phyloP scores from a whole-genome alignment of 2,329 filamentous ascomycete genomes.

The Xylariaceae sp. region DNA sequence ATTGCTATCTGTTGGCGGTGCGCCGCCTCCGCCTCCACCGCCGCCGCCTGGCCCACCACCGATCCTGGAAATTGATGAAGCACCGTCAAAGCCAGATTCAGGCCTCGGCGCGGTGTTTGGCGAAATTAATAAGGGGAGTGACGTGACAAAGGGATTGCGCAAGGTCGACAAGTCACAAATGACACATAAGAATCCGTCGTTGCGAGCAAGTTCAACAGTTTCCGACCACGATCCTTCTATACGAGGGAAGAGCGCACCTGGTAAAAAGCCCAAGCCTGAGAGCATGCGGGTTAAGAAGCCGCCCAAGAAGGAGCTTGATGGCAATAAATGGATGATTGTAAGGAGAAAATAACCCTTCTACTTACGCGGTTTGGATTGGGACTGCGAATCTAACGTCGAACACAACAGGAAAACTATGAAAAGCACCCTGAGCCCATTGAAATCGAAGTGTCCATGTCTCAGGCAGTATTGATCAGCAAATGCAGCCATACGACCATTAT shows the following conservation, averaged over 20 bases:
- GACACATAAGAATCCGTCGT: slow-evolving; percentile 95
- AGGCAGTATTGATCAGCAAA: slow-evolving; percentile 86
- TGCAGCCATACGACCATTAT: slow-evolving; percentile 90
- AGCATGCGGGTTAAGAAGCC: slow-evolving; percentile 82
- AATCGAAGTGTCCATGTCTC: slow-evolving; percentile 74
- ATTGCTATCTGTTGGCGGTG: slow-evolving; percentile 50
- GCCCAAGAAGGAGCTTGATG: slow-evolving; percentile 71
- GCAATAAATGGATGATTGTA: slow-evolving; percentile 90
- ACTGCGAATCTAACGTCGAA: slow-evolving; percentile 14
- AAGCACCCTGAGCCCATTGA: slow-evolving; percentile 68
- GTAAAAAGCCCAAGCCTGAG: slow-evolving; percentile 81
- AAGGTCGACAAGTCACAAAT: slow-evolving; percentile 95
- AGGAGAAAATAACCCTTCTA: neutral
- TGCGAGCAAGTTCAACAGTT: slow-evolving; percentile 70
- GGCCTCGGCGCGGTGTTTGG: slow-evolving; percentile 88
- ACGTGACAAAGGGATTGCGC: slow-evolving; percentile 81
- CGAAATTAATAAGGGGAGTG: slow-evolving; percentile 81
- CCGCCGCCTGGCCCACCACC: slow-evolving; percentile 63
- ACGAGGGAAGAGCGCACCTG: slow-evolving; percentile 78
- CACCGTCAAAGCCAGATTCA: slow-evolving; percentile 42
- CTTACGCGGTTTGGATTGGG: neutral
- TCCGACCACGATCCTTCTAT: slow-evolving; percentile 50
- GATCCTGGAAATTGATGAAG: slow-evolving; percentile 53
- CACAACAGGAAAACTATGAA: slow-evolving; percentile 78
- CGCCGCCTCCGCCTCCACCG: slow-evolving; percentile 66